Percentiles rank a stretch among this genome's conserved stretches.
Evolutionary conservation across 495 filamentous ascomycete genomes (phyloP).

Genomic region (Tuber borchii): DNA sequence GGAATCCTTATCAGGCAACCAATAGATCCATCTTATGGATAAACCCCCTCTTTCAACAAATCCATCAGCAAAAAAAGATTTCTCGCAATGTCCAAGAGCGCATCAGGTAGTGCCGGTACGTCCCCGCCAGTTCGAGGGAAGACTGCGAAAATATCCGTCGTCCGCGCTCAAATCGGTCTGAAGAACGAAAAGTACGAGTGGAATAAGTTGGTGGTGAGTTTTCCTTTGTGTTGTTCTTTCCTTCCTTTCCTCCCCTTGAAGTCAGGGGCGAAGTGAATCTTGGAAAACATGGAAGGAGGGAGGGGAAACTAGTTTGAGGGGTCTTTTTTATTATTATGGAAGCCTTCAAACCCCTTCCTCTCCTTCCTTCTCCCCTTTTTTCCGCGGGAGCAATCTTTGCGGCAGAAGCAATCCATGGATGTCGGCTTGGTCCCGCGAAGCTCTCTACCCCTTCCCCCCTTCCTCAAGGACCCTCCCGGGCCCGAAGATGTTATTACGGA

Average conservation of each 20-base stretch:
- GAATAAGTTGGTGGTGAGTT: conserved; percentile 5
- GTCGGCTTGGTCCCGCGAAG: background rate
- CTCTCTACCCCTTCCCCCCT: background rate
- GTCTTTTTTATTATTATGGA: background rate
- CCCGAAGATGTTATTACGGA: background rate
- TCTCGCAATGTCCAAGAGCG: background rate
- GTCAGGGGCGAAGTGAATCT: background rate
- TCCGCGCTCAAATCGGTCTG: background rate
- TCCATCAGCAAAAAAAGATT: background rate
- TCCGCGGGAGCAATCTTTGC: background rate
- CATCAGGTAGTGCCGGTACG: background rate
- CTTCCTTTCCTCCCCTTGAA: background rate
- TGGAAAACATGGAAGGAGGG: background rate
- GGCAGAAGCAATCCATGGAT: background rate
- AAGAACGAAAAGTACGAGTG: conserved; percentile 1
- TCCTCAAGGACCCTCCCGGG: background rate
- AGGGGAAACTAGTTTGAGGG: background rate
- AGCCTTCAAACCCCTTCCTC: background rate
- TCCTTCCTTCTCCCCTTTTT: background rate
- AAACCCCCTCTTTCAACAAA: background rate
- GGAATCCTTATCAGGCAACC: background rate
- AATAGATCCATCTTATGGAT: background rate
- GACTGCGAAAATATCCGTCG: background rate
- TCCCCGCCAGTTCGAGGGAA: conserved; percentile 1
- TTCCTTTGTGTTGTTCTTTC: background rate